A percentile compares a stretch with the other conserved stretches of the same genome.
Evolutionary conservation across 805 yeast species (phyloP).

Genomic region (Brettanomyces anomalus): DNA sequence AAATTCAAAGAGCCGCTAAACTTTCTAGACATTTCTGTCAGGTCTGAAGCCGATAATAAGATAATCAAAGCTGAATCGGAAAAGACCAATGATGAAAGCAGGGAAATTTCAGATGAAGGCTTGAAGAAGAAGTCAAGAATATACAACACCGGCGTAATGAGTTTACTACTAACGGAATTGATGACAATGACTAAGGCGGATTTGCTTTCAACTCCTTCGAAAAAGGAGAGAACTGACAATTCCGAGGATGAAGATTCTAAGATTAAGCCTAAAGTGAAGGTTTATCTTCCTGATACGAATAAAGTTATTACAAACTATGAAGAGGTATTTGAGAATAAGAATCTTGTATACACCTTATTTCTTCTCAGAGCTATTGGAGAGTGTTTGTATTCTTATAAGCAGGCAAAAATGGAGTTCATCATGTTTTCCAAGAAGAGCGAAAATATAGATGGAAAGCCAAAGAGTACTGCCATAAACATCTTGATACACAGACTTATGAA

Average conservation of each 20-base stretch:
- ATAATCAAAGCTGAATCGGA: not conserved
- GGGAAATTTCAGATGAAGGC: too few species aligned
- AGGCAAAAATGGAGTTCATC: slow-evolving; percentile 72
- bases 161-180: slow-evolving; percentile 53
- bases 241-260: slow-evolving; percentile 8
- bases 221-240: slow-evolving; percentile 10
- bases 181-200: slow-evolving; percentile 33
- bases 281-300: slow-evolving; percentile 9
- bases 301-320: slow-evolving; percentile 12
- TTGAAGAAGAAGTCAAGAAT: not conserved
- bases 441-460: slow-evolving; percentile 42
- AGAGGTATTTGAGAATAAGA: slow-evolving; percentile 36
- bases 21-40: too few species aligned
- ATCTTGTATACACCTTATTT: slow-evolving; percentile 60
- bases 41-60: not conserved
- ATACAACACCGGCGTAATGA: slow-evolving; percentile 49
- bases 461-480: slow-evolving; percentile 69
- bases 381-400: slow-evolving; percentile 66
- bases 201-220: slow-evolving; percentile 14
- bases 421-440: slow-evolving; percentile 57
- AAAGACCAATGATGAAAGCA: too few species aligned
- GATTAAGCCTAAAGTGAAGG: slow-evolving; percentile 16
- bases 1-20: slow-evolving; percentile 1
- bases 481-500: slow-evolving; percentile 68
- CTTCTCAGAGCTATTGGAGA: slow-evolving; percentile 63